Base-by-base conservation (phyloP, 805 yeast species). In the Nakazawaea anatomiae region DNA sequence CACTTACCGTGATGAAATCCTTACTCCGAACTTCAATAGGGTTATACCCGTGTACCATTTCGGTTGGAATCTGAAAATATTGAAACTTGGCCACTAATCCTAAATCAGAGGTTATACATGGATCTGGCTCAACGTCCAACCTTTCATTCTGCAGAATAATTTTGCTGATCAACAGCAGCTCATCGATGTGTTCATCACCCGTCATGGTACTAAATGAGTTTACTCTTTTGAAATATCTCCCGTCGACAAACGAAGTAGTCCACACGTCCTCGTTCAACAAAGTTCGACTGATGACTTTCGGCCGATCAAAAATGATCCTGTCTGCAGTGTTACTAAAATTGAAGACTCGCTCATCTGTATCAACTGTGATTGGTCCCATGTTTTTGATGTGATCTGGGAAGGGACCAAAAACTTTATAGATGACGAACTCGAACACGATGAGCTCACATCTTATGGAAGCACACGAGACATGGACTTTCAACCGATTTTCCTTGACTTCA, bases 181-280 rank as follows among this genome's bases (percentile, higher is more conserved):
- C 74, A 34, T 68, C 62, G 1, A 68, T 51, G 53, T 60, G 57
- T 3, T 62, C 60, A 50, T 81, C 79, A 2, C 85, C 85, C 2
- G 73, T 67, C 47, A 80, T 66, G 10, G 74, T 74, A n/a, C 65
- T 59, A 2, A 81, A 53, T 5, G 77, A 70, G 38, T 65, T 60
- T 5, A 83, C 88, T n/a, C 66, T 65, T 51, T 72, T 69, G 65
- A 84, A 83, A 50, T 61, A 69, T 4, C 55, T 55, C 1, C 68
- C 60, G 25, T 65, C 62, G 1, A 82, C 60, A 9, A 69, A 69
- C 45, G 66, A 68, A 6, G 73, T 64, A 0, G 84, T 73, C 88
- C 89, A 83, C 32, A 74, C 79, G 51, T 73, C 76, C 44, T 77
- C 82, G 7, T 65, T 65, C 29, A 79, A 49, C 9, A 70, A 50